Conservation (phyloP, 2,329 filamentous ascomycete species). For the Fusarium armeniacum region DNA sequence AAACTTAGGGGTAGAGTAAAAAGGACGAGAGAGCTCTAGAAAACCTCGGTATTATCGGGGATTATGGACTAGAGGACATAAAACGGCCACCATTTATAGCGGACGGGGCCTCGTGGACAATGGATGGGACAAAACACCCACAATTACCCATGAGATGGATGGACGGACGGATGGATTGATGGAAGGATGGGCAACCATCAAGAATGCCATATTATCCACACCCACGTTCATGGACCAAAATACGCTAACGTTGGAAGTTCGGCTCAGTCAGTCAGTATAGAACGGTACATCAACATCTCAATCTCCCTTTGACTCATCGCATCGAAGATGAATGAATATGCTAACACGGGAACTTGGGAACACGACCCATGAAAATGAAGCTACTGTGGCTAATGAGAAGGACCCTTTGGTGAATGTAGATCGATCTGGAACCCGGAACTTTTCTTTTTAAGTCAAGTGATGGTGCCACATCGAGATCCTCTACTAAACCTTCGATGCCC, state of each 20-base stretch:
- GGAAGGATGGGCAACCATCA: background rate
- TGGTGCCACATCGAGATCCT: conserved; percentile 44
- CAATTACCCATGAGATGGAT: conserved; percentile 11
- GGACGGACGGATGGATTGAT: background rate
- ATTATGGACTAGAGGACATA: conserved; percentile 19
- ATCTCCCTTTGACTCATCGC: background rate
- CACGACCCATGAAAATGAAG: background rate
- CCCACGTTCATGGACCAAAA: conserved; percentile 1
- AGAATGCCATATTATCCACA: background rate
- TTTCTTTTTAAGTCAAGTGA: conserved; percentile 32
- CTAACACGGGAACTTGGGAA: background rate
- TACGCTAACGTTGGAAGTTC: background rate
- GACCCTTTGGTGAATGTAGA: conserved; percentile 21
- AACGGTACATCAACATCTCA: background rate
- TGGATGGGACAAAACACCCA: conserved; percentile 3
- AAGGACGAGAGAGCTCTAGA: background rate
- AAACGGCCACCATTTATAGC: conserved; percentile 28
- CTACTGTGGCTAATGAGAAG: conserved; percentile 10
- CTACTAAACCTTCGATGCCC: conserved; percentile 42
- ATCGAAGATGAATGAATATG: background rate
- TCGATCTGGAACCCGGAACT: conserved; percentile 35
- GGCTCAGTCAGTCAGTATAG: background rate
- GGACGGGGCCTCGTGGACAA: background rate
- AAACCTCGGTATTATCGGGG: background rate
- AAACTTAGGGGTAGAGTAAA: conserved; percentile 2